Evolutionary conservation across 148 eudicot species (phyloP), one percentile per base, ranked within the genome.

Genomic region (Camellia granthamiana): DNA sequence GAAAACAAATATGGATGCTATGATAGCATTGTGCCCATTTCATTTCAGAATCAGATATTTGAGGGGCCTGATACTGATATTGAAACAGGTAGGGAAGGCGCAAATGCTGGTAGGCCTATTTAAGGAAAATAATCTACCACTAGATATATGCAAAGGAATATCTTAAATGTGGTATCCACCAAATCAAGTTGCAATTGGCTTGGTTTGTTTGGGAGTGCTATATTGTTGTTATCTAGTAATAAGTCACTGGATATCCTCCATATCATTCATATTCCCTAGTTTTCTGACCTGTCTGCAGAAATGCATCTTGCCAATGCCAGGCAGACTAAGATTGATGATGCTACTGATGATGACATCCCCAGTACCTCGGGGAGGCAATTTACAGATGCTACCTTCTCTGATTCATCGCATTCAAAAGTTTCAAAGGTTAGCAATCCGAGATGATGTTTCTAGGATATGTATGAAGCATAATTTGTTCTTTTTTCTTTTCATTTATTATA

Each of bases 61-160:
- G 99, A 96, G 86, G 98, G 98, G 75, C 97, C 99, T 84, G 97
- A 96, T 82, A 96, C 99, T 70, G 99, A 96, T 84, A 89, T 92
- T 72, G 99, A 96, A 89, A 96, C 97, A 86, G 99, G 99, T 96
- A 82, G 78, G 69, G 16, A 78, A 21, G 51, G 60, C 51, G 2
- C 56, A 47, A 75, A 52, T 13, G 78, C 63, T 30, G 51, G 54
- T 81, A 6, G 60, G 21, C 38, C 52, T 83, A 4, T 18, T 61
- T 72, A 46, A 77, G 78, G 68, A 72, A 47, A 58, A 16, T 54
- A 80, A 23, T 63, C 12, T 69, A 4, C 62, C 66, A 15, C 23
- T 30, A 18, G 74, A 52, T 58, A 30, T 30, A 6, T 69, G 80
- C 30, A 79, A 55, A 75, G 43, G 23, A 47, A 5, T 76, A 15